These are phyloP conservation scores for Claviceps cyperi DNA, from an alignment of 2,329 filamentous ascomycete species.

Conservation along the genomic window DNA sequence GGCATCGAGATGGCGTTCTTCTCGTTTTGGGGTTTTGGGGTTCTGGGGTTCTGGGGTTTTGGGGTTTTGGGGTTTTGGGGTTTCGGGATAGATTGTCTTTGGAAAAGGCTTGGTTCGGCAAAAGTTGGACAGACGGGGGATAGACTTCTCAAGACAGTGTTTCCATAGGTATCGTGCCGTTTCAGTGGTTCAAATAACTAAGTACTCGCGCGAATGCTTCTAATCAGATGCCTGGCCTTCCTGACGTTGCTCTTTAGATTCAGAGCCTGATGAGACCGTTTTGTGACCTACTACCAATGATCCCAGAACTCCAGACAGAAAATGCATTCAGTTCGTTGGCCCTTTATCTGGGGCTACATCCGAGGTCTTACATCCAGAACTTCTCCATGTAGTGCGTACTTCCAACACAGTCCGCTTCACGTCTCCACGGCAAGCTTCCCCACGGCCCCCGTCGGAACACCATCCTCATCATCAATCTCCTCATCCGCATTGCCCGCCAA, in stretches of 20 bases:
- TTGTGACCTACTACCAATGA: background rate
- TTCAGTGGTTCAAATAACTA: background rate
- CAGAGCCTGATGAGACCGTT: background rate
- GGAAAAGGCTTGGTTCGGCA: background rate
- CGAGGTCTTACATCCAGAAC: background rate
- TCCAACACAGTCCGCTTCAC: conserved; percentile 1
- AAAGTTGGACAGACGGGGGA: background rate
- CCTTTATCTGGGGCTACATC: background rate
- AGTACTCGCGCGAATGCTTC: background rate
- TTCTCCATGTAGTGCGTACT: background rate
- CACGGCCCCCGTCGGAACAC: conserved; percentile 43
- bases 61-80: background rate
- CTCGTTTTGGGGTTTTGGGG: background rate
- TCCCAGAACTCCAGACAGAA: background rate
- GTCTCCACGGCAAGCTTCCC: conserved; percentile 58
- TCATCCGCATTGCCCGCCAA: conserved; percentile 53
- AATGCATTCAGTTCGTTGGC: background rate
- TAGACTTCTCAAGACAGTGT: background rate
- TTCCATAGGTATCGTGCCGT: background rate
- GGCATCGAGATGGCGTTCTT: conserved; percentile 13
- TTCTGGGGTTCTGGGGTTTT: background rate
- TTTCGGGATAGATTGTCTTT: background rate
- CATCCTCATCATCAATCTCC: conserved; percentile 50
- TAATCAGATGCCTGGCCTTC: background rate
- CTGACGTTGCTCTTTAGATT: background rate